These are phyloP conservation scores for Suillus americanus DNA, from an alignment of 768 basidiomycete species.

Conservation along the genomic window DNA sequence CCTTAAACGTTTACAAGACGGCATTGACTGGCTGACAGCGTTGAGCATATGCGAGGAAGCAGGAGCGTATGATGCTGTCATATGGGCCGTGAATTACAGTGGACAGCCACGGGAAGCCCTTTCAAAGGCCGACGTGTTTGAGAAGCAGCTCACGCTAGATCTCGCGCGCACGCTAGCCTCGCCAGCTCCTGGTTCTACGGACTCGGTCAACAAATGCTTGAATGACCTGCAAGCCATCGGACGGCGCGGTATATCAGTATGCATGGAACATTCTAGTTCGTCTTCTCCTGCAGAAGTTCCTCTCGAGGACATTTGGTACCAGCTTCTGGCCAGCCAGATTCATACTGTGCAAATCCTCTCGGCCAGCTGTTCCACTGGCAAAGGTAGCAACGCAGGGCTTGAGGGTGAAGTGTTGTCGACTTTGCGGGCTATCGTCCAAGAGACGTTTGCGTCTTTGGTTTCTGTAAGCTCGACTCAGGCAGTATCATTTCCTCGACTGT, in stretches of 20 bases:
- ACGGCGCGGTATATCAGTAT: conserved; percentile 63
- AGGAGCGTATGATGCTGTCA: conserved; percentile 68
- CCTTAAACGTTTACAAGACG: conserved; percentile 50
- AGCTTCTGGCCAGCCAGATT: conserved; percentile 79
- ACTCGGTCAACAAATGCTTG: conserved; percentile 37
- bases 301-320: conserved; percentile 89
- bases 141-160: conserved; percentile 46
- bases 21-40: conserved; percentile 56
- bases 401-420: conserved; percentile 42
- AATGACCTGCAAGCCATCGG: conserved; percentile 58
- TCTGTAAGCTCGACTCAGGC: conserved; percentile 77
- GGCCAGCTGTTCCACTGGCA: conserved; percentile 32
- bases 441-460: conserved; percentile 80
- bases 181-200: conserved; percentile 14
- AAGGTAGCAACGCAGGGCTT: conserved; percentile 16
- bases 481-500: conserved; percentile 88
- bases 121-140: conserved; percentile 59
- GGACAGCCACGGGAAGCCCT: conserved; percentile 69
- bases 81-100: conserved; percentile 75
- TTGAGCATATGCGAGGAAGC: conserved; percentile 65
- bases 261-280: conserved; percentile 61
- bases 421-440: conserved; percentile 76
- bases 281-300: conserved; percentile 40
- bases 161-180: conserved; percentile 40
- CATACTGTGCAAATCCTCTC: conserved; percentile 73